phyloP scores from a whole-genome alignment of 2,329 filamentous ascomycete species.

The Aspergillus arachidicola region DNA sequence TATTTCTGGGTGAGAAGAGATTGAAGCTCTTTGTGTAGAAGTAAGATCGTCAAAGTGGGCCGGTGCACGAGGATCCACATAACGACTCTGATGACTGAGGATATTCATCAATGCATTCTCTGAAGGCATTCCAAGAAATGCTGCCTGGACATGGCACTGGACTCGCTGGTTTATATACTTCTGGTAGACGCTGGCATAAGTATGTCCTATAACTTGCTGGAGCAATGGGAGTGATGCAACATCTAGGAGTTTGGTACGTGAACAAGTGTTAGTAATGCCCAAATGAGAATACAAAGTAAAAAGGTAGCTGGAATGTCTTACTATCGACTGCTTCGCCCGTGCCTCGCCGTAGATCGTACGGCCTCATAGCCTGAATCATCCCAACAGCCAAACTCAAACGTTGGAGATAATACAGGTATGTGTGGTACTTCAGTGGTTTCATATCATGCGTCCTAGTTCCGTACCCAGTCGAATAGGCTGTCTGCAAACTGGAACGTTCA shows the following conservation, averaged over 20 bases:
- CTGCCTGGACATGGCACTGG: not conserved
- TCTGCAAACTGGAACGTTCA: not conserved
- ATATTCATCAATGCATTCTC: not conserved
- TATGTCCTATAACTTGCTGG: not conserved
- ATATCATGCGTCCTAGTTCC: not conserved
- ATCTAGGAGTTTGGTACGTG: not conserved
- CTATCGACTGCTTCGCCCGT: too few species aligned
- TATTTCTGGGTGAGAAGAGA: not conserved
- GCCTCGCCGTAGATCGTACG: too few species aligned
- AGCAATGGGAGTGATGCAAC: not conserved
- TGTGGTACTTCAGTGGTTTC: not conserved
- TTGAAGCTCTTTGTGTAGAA: not conserved
- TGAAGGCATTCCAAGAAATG: not conserved
- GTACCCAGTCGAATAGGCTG: not conserved
- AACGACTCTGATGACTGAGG: not conserved
- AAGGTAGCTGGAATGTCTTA: too few species aligned
- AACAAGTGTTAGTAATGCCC: not conserved
- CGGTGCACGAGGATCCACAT: not conserved
- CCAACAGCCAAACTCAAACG: not conserved
- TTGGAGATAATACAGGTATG: not conserved
- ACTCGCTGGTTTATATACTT: not conserved
- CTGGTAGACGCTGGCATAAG: not conserved
- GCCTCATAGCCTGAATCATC: not conserved
- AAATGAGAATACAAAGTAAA: not conserved
- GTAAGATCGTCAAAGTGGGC: not conserved